Evolutionary conservation across 768 basidiomycete genomes (phyloP).

Genomic region (Mycena chlorophos): DNA sequence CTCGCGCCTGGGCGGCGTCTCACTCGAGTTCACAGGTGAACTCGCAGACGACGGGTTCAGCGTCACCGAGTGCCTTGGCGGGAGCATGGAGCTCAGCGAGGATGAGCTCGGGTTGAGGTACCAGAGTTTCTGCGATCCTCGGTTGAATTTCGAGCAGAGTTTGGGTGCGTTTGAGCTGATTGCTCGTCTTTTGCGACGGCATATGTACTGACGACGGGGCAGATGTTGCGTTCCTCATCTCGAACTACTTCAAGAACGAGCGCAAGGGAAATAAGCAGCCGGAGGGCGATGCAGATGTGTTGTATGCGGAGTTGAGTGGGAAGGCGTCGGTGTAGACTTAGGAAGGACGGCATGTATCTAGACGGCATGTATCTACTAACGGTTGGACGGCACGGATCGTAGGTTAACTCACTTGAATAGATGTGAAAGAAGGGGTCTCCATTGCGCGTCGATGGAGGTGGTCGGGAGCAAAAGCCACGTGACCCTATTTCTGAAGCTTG

Average conservation of each 20-base stretch:
- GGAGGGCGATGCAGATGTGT: conserved; percentile 32
- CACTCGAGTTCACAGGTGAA: conserved; percentile 91
- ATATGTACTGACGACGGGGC: conserved; percentile 9
- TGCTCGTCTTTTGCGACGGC: neutral
- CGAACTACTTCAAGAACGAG: conserved; percentile 76
- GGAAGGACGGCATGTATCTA: no score
- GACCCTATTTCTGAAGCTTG: neutral
- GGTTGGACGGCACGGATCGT: no score
- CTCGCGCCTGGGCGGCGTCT: conserved; percentile 82
- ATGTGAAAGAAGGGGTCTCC: no score
- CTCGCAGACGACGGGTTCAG: conserved; percentile 87
- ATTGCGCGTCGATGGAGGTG: conserved; percentile 27
- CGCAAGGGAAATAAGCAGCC: conserved; percentile 38
- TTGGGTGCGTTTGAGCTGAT: conserved; percentile 59
- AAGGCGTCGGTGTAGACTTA: neutral
- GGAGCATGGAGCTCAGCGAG: conserved; percentile 91
- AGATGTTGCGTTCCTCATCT: conserved; percentile 87
- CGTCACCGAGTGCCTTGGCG: conserved; percentile 96
- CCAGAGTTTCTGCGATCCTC: conserved; percentile 92
- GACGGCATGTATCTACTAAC: no score
- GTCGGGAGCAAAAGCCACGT: conserved; percentile 6
- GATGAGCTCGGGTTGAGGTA: conserved; percentile 89
- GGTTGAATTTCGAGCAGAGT: conserved; percentile 91
- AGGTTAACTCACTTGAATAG: no score
- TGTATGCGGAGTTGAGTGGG: conserved; percentile 37